Base-by-base conservation (phyloP, 768 basidiomycete genomes). In the Scleroderma bovista region DNA sequence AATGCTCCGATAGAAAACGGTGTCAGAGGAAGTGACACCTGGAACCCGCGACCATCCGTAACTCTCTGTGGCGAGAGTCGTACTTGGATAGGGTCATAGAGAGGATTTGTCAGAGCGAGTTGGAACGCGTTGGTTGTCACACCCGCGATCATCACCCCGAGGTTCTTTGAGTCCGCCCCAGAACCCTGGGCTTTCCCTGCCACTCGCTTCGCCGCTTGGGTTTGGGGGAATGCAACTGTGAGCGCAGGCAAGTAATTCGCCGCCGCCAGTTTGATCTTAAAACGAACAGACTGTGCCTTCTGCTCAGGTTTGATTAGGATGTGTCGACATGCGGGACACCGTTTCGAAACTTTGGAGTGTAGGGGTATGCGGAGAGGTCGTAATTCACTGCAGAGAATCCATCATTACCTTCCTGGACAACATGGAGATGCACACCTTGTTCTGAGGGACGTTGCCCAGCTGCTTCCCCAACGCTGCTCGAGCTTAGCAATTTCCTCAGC, bases 291-390 rank as follows among this genome's bases (percentile, higher is more conserved):
- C 58, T 93, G 91, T 0, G 93, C 87, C 64, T 99, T 99, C 62
- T 94, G 88, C 65, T 99, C 96, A 3, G 96, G 96, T 65, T 97
- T 96, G 69, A 97, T 96, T 54, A 99, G 80, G 58, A 98, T 96
- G 67, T 98, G 95, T 16, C 89, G 84, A 64, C 96, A 99, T 2
- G 76, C 78, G 13, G 93, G 86, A 71, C 96, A 99, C 4, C 96
- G 90, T 69, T 98, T 98, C 3, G 93, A 93, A 46, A 88, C 82
- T 67, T 97, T 98, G 1, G 93, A 89, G 56, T 88, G 91, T 1
- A 99, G 75, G 1, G 92, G 93, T 57, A 97, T 90, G 29, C 96
- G 87, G 41, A 90, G 74, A 0, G 96, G 96, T 63, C 81, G 82
- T 12, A 94, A 75, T 37, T 93, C 86, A 29, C 91, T 94, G 65